Base-by-base conservation (phyloP, 208 protist genomes). In the Angomonas ambiguus region DNA sequence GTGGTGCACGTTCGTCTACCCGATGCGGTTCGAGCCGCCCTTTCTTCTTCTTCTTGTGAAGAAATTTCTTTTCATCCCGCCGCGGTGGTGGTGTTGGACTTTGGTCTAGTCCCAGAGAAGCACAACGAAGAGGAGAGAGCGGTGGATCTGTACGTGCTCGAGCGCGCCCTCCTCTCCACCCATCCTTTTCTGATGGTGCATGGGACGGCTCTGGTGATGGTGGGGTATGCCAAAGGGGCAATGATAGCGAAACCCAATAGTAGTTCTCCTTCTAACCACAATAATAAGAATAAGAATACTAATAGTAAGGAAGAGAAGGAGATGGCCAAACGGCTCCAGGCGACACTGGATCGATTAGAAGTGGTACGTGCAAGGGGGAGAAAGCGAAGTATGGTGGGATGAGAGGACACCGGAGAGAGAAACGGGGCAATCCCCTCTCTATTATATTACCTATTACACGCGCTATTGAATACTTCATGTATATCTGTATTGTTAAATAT, bases 101-200 rank as follows among this genome's bases (percentile, higher is more conserved):
- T 99, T 82, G 98, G 98, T 4, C 82, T 99, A 1, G 89, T 93
- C 30, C 95, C 77, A 58, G 72, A 93, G 16, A 95, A 96, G 55
- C 84, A 63, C 25, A 82, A 74, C 27, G 64, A 71, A 0, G 98
- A 99, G 80, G 98, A 99, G 69, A 95, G 96, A 28, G 98, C 97
- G 0, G 98, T 99, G 0, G 98, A 99, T 73, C 76, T 99, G 2
- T 99, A 99, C 68, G 98, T 99, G 33, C 80, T 99, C 2, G 97
- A 99, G 79, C 74, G 97, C n/a, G 98, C 98, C 11, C 83, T 99
- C 42, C 53, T 84, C 3, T 92, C 85, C 1, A 98, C 97, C 1
- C 98, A 99, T 72, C 93, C 96, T 11, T 91, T 79, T 30, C 59
- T 92, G 22, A 68, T 82, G 53, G 10, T 58, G 13, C 41, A 65